Percentiles rank a stretch among this genome's conserved stretches.
Evolutionary conservation across 352 stramenopile species (phyloP).

Genomic region (Phytophthora pisi): DNA sequence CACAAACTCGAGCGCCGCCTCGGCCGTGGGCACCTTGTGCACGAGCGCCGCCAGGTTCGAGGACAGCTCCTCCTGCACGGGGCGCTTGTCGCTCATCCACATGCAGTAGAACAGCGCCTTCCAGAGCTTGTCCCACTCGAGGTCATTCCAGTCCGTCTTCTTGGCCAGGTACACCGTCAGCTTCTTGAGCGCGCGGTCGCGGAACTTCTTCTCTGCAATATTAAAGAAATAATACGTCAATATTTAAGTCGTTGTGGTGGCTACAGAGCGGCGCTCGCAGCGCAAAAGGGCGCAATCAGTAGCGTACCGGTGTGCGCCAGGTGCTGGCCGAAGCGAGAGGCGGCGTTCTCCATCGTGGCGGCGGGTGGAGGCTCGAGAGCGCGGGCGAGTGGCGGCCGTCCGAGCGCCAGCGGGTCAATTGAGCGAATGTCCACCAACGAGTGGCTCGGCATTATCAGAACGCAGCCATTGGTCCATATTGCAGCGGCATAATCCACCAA

Average conservation of each 20-base stretch:
- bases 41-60: slow-evolving; percentile 65
- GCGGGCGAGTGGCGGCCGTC: neutral
- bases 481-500: slow-evolving; percentile 8
- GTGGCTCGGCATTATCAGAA: slow-evolving; percentile 14
- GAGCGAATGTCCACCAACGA: neutral
- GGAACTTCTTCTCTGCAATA: slow-evolving; percentile 81
- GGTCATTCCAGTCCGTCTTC: slow-evolving; percentile 66
- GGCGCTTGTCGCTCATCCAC: slow-evolving; percentile 91
- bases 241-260: neutral
- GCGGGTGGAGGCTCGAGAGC: neutral
- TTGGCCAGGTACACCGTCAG: slow-evolving; percentile 75
- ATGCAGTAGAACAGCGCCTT: slow-evolving; percentile 92
- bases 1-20: slow-evolving; percentile 67
- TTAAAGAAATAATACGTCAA: slow-evolving; percentile 1
- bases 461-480: slow-evolving; percentile 24
- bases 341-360: slow-evolving; percentile 70
- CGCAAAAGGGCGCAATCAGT: neutral
- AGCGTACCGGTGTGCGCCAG: slow-evolving; percentile 79
- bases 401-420: neutral
- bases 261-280: neutral
- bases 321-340: slow-evolving; percentile 83
- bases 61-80: slow-evolving; percentile 81
- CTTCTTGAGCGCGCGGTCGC: slow-evolving; percentile 84
- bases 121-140: slow-evolving; percentile 90
- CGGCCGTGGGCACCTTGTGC: slow-evolving; percentile 54